Conservation (phyloP, 106 monocot genomes). For the Cymbidium sinense region DNA sequence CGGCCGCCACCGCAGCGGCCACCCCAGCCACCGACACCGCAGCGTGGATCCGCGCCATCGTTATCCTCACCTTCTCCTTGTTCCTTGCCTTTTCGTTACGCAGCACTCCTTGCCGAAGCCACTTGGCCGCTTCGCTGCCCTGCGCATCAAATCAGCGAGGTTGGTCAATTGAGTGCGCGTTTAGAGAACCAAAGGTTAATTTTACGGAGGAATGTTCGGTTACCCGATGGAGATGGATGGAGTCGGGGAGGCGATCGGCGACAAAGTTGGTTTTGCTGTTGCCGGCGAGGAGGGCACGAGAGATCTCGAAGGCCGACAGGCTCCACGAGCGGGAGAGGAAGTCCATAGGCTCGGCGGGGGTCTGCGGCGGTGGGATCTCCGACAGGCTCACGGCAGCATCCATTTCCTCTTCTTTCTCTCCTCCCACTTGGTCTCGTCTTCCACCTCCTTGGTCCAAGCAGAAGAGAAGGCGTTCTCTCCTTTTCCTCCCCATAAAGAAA, state of each 20-base stretch:
- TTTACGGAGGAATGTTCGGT: background rate
- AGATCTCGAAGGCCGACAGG: conserved; percentile 78
- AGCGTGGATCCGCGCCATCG: conserved; percentile 61
- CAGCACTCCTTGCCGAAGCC: conserved; percentile 42
- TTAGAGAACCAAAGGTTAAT: background rate
- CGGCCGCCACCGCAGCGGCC: conserved; percentile 68
- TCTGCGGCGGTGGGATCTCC: conserved; percentile 54
- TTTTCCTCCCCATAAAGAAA: conserved; percentile 17
- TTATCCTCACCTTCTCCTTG: conserved; percentile 60
- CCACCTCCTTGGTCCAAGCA: background rate
- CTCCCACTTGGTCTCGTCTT: background rate
- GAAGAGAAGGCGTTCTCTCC: background rate
- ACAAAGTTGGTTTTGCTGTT: conserved; percentile 20
- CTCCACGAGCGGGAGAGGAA: conserved; percentile 85
- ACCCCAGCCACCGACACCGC: conserved; percentile 67
- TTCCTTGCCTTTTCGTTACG: conserved; percentile 17
- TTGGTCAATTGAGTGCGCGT: background rate
- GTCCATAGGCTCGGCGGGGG: conserved; percentile 83
- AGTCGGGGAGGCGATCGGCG: background rate
- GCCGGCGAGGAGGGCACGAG: conserved; percentile 48
- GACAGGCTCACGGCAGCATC: conserved; percentile 10
- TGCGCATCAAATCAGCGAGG: background rate
- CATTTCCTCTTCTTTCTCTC: conserved; percentile 13
- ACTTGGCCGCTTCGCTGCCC: conserved; percentile 7
- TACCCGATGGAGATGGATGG: background rate